Evolutionary conservation across 1,284 basidiomycete species (phyloP).

Genomic region (Filobasidium uniguttulatum): DNA sequence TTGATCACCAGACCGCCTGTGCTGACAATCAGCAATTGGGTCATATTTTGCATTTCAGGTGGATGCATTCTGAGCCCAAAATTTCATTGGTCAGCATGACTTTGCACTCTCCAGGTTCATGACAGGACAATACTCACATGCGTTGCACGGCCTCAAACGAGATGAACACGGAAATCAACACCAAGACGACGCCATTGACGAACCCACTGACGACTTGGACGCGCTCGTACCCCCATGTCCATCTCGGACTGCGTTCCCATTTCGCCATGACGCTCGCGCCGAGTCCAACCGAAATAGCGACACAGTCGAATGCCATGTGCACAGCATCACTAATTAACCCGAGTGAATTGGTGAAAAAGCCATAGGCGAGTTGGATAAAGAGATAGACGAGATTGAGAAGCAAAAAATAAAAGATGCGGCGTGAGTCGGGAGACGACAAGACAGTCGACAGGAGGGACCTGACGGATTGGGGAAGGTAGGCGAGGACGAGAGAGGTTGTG

Average conservation of each 20-base stretch:
- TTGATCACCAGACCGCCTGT: constrained; percentile 83
- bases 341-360: constrained; percentile 93
- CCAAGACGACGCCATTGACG: constrained; percentile 89
- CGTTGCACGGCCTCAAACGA: constrained; percentile 95
- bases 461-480: background rate
- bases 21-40: constrained; percentile 79
- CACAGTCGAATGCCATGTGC: constrained; percentile 99
- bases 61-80: constrained; percentile 51
- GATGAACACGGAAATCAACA: constrained; percentile 94
- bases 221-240: constrained; percentile 96
- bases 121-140: constrained; percentile 46
- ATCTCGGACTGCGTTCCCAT: constrained; percentile 86
- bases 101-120: background rate
- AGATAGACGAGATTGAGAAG: constrained; percentile 91
- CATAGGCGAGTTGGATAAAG: constrained; percentile 88
- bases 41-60: constrained; percentile 87
- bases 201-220: constrained; percentile 99
- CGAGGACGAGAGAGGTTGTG: background rate
- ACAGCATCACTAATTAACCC: constrained; percentile 97
- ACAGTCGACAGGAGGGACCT: constrained; percentile 8
- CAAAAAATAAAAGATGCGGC: constrained; percentile 94
- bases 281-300: constrained; percentile 90
- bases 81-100: constrained; percentile 2
- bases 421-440: constrained; percentile 46
- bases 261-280: constrained; percentile 95